Evolutionary conservation across 2,329 filamentous ascomycete genomes (phyloP).

Genomic region (Aspergillus niger): DNA sequence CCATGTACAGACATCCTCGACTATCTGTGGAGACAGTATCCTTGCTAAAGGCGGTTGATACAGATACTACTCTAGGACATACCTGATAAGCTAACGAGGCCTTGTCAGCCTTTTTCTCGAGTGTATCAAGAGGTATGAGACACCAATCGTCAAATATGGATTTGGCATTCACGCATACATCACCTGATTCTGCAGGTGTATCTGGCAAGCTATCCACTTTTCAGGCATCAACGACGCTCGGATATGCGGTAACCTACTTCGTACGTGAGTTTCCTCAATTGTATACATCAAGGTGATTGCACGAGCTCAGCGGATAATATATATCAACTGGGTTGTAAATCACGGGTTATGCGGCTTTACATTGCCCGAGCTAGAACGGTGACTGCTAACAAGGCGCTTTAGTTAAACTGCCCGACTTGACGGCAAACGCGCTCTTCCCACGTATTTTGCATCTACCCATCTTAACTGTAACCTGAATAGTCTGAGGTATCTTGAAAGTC

Average conservation of each 20-base stretch:
- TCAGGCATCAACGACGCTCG: background rate
- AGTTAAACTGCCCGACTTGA: background rate
- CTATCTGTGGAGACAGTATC: background rate
- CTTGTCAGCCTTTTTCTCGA: background rate
- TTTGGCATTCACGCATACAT: background rate
- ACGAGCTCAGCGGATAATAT: background rate
- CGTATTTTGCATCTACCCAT: no score
- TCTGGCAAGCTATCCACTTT: background rate
- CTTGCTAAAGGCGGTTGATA: background rate
- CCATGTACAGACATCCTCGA: background rate
- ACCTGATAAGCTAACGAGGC: background rate
- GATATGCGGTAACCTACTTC: background rate
- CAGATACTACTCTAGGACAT: background rate
- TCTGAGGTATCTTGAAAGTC: background rate
- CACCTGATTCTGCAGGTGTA: background rate
- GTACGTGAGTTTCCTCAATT: background rate
- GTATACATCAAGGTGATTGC: background rate
- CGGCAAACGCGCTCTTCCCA: background rate
- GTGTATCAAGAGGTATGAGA: background rate
- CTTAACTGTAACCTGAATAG: no score
- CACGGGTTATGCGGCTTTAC: background rate
- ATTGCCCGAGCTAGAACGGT: background rate
- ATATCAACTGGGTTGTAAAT: background rate
- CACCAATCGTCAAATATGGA: background rate
- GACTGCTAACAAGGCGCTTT: background rate